Evolutionary conservation across 345 rosid genomes (phyloP).

Genomic region (Lagerstroemia speciosa): DNA sequence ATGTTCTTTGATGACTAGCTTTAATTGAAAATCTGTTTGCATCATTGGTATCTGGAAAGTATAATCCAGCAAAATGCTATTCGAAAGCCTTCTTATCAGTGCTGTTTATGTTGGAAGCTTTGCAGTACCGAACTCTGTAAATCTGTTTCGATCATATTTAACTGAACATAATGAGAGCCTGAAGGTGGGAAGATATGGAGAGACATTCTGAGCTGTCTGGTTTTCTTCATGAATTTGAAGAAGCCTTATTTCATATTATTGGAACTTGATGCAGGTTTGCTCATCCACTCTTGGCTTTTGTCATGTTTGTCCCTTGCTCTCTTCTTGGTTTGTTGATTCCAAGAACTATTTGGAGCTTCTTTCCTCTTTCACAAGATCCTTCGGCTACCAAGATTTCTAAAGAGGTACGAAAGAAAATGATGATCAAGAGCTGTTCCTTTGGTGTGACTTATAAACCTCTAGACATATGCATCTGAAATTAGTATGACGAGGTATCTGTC

Average conservation of each 20-base stretch:
- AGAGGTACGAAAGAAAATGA: constrained; percentile 38
- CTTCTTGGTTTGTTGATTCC: constrained; percentile 75
- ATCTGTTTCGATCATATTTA: not conserved
- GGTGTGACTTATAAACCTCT: not conserved
- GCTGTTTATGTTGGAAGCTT: not conserved
- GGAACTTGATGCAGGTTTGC: constrained; percentile 72
- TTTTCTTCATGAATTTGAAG: not conserved
- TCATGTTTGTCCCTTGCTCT: constrained; percentile 81
- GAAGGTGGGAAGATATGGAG: not conserved
- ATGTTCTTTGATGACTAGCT: constrained; percentile 11
- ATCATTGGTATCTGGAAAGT: too few relatives aligned
- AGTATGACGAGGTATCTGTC: not conserved
- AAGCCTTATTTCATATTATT: not conserved
- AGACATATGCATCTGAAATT: not conserved
- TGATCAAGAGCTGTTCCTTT: not conserved
- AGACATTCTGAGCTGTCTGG: not conserved
- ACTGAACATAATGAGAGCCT: not conserved
- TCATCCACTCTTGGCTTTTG: constrained; percentile 70
- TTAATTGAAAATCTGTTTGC: not conserved
- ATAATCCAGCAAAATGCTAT: not conserved
- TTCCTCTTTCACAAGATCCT: constrained; percentile 54
- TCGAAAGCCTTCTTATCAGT: not conserved
- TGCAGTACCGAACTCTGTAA: not conserved
- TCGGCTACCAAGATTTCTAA: constrained; percentile 27
- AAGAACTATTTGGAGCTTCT: constrained; percentile 37